Evolutionary conservation across 176 grass and related monocot genomes (phyloP).

Genomic region (Zoysia pacifica): DNA sequence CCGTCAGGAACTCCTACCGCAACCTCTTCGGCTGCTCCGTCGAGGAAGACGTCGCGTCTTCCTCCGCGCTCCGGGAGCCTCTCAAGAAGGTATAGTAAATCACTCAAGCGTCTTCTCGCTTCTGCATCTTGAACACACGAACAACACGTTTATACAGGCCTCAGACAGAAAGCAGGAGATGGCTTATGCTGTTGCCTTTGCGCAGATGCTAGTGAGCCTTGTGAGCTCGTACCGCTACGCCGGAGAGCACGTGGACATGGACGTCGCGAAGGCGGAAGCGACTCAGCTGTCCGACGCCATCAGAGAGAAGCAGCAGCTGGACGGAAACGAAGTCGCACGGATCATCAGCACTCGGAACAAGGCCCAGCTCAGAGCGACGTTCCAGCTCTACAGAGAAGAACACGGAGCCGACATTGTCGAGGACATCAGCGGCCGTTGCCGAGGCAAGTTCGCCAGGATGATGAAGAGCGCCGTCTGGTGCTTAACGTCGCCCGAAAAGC

Average conservation of each 20-base stretch:
- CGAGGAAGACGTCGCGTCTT: conserved; percentile 67
- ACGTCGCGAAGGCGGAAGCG: conserved; percentile 39
- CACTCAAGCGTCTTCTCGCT: not conserved
- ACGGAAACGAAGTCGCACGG: conserved; percentile 27
- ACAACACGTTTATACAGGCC: not conserved
- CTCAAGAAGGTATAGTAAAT: conserved; percentile 40
- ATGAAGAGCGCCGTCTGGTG: conserved; percentile 65
- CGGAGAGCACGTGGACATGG: conserved; percentile 44
- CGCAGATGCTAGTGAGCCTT: conserved; percentile 46
- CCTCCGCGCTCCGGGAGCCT: conserved; percentile 40
- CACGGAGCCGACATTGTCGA: conserved; percentile 34
- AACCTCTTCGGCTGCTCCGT: conserved; percentile 66
- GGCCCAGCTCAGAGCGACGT: conserved; percentile 44
- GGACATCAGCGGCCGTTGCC: conserved; percentile 56
- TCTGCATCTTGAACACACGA: not conserved
- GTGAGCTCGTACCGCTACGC: conserved; percentile 57
- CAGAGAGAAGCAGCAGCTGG: conserved; percentile 39
- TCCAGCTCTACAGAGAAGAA: conserved; percentile 37
- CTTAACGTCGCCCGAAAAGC: conserved; percentile 68
- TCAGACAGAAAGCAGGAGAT: not conserved
- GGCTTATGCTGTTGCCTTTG: not conserved
- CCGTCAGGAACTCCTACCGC: conserved; percentile 56
- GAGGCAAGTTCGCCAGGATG: conserved; percentile 43
- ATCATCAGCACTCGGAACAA: conserved; percentile 53
- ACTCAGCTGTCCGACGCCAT: conserved; percentile 37